phyloP scores from a whole-genome alignment of 305 asterid species.

The Solanum aculeatissimum region DNA sequence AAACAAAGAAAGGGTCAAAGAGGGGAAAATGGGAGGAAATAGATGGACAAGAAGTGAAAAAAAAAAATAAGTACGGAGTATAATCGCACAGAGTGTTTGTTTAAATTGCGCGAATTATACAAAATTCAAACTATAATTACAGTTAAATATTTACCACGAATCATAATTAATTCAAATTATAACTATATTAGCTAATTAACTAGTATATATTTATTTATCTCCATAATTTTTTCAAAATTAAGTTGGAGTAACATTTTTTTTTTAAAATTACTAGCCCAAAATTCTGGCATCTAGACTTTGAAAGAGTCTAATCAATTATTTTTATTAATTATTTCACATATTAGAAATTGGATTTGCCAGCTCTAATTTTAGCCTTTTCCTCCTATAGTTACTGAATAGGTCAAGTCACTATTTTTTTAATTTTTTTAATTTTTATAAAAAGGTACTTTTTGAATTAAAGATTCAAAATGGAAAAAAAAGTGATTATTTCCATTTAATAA shows the following conservation, averaged over 20 bases:
- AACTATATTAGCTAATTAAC: too few relatives aligned
- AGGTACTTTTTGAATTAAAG: background rate
- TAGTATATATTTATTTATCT: too few relatives aligned
- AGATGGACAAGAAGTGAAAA: background rate
- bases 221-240: too few relatives aligned
- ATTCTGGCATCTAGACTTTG: background rate
- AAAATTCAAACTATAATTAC: too few relatives aligned
- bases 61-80: too few relatives aligned
- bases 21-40: background rate
- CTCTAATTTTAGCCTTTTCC: background rate
- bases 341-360: background rate
- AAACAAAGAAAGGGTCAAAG: background rate
- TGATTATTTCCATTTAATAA: background rate
- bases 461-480: background rate
- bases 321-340: background rate
- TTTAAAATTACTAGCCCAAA: too few relatives aligned
- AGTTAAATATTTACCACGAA: too few relatives aligned
- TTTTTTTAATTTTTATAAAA: too few relatives aligned
- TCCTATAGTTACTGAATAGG: background rate
- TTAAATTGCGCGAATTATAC: too few relatives aligned
- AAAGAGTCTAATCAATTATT: background rate
- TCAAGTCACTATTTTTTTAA: background rate
- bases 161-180: too few relatives aligned
- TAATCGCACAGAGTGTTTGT: too few relatives aligned
- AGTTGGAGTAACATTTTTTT: too few relatives aligned